Conservation (phyloP, 768 basidiomycete genomes). For the Astraeus odoratus region DNA sequence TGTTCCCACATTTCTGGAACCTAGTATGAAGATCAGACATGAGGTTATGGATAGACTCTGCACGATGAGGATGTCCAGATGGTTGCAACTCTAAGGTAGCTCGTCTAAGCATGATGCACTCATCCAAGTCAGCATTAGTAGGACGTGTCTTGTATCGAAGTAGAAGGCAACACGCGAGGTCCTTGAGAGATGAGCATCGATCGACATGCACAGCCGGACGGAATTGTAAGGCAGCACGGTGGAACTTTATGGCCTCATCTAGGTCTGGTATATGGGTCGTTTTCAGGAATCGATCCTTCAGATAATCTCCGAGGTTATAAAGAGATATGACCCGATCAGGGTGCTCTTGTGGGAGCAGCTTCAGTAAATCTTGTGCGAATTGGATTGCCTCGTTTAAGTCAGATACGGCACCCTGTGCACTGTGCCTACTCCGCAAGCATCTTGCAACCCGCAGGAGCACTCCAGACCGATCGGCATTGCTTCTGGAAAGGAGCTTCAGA, state of each 20-base stretch:
- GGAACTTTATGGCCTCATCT: not conserved
- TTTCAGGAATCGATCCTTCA: not conserved
- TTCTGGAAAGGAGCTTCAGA: not conserved
- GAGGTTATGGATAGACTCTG: no score
- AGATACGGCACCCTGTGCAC: not conserved
- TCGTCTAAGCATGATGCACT: no score
- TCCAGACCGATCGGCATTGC: not conserved
- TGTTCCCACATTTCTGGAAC: no score
- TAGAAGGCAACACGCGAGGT: no score
- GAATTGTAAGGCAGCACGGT: no score
- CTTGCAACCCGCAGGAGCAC: not conserved
- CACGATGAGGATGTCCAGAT: no score
- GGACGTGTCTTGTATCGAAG: no score
- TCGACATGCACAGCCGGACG: no score
- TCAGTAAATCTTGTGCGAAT: not conserved
- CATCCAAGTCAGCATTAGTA: no score
- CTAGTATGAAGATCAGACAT: no score
- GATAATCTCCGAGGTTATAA: not conserved
- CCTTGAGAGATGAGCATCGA: no score
- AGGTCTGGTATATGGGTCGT: not conserved
- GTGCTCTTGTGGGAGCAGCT: not conserved
- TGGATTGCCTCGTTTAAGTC: not conserved
- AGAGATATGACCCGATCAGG: not conserved
- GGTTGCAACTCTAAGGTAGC: no score
- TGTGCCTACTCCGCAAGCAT: constrained; percentile 33